Conservation (phyloP, 352 stramenopile genomes). For the Phytopythium kandeliae region DNA sequence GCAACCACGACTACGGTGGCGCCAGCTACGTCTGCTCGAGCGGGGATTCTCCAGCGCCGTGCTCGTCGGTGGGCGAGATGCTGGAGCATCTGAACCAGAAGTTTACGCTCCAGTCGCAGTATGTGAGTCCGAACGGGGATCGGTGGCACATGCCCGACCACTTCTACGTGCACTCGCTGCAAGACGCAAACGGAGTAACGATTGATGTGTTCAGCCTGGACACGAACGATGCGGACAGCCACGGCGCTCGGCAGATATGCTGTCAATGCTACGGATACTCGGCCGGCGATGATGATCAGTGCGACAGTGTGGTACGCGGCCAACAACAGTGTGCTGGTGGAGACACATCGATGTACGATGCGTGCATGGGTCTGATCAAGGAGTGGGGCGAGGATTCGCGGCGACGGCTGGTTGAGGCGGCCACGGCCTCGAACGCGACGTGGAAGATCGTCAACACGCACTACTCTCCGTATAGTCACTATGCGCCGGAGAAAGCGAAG, state of each 20-base stretch:
- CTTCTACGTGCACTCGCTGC: conserved; percentile 76
- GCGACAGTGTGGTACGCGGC: conserved; percentile 46
- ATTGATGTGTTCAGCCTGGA: conserved; percentile 88
- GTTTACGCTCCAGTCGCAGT: conserved; percentile 68
- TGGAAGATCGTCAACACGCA: conserved; percentile 87
- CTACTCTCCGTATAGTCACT: conserved; percentile 80
- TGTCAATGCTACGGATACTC: conserved; percentile 82
- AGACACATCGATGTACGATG: conserved; percentile 57
- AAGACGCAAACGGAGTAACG: conserved; percentile 46
- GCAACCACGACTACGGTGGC: conserved; percentile 84
- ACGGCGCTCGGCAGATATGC: conserved; percentile 66
- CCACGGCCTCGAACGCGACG: conserved; percentile 55
- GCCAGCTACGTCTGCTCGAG: conserved; percentile 67
- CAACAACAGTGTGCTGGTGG: conserved; percentile 45
- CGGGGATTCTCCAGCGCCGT: conserved; percentile 32
- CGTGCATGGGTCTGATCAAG: conserved; percentile 61
- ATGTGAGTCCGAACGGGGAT: conserved; percentile 74
- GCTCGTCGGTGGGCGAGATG: conserved; percentile 35
- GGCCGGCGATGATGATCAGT: conserved; percentile 36
- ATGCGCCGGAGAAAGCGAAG: conserved; percentile 33
- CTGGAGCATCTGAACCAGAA: conserved; percentile 51
- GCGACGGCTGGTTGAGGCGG: conserved; percentile 38
- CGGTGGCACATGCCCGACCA: conserved; percentile 80
- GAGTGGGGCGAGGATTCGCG: conserved; percentile 56
- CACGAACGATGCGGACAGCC: conserved; percentile 66